Evolutionary conservation across 208 protist genomes (phyloP), one percentile per base, ranked within the genome.

Genomic region (Leishmania braziliensis): DNA sequence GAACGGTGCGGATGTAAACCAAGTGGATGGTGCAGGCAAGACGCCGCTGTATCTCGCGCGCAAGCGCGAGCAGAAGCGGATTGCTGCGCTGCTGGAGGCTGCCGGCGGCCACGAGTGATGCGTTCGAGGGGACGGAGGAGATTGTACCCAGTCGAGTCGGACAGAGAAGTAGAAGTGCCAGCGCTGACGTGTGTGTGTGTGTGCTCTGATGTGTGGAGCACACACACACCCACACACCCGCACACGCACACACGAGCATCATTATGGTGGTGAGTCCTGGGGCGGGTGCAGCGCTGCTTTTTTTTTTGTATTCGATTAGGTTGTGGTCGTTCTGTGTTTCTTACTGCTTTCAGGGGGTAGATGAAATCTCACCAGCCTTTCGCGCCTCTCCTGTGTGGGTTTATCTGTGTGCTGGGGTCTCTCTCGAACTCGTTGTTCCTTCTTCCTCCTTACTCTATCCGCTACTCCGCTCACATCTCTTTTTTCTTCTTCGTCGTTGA

Each of bases 11-110:
- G 80, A 91, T 78, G 85, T 93, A 12, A 86, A 93, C 66, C 69
- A 87, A 63, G 73, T 80, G 33, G 86, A 93, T 36, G 85, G 77
- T 8, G 63, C 87, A 0, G 86, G 87, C 16, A 84, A 83, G 53
- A 90, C 88, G n/a, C 84, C 90, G 23, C 84, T 93, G 63, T 86
- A 75, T 51, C 80, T 90, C n/a, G 90, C 90, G 46, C 84, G 81
- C 18, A 84, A 89, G 82, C 77, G 86, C 23, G 82, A 85, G 14
- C 56, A 89, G 18, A 89, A 87, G 81, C 87, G 90, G 9, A 88
- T 93, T 51, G 81, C 62, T 16, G 84, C 82, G 4, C 80, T 93
- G 23, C 73, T 93, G 33, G 88, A 91, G 78, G 86, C 79, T 1
- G 88, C 87, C n/a, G 86, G 85, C 4, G 90, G 78, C 0, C 80